Percentiles rank a stretch among this genome's conserved stretches.
phyloP scores from a whole-genome alignment of 2,329 filamentous ascomycete genomes.

The Aspergillus calidoustus region DNA sequence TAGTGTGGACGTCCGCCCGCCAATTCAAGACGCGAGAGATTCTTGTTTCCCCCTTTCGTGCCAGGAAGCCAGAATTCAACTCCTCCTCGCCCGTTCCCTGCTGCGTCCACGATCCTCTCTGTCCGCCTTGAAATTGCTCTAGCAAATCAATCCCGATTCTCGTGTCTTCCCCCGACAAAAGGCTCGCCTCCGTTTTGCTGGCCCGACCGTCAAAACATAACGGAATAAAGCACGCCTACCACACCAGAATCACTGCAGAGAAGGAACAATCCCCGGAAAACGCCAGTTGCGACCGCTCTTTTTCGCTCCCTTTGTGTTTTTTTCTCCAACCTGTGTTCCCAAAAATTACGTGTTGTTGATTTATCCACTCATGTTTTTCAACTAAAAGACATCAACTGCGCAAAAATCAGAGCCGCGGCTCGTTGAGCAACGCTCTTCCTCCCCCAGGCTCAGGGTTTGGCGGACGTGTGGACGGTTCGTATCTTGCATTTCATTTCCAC shows the following conservation, averaged over 20 bases:
- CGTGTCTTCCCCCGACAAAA: constrained; percentile 11
- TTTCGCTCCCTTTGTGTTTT: constrained; percentile 31
- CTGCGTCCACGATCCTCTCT: constrained; percentile 19
- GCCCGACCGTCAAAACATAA: constrained; percentile 10
- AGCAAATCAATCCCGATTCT: constrained; percentile 14
- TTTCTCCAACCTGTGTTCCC: constrained; percentile 17
- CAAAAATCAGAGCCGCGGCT: constrained; percentile 44
- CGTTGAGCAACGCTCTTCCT: constrained; percentile 44
- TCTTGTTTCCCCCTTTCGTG: constrained; percentile 20
- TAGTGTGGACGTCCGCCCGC: constrained; percentile 33
- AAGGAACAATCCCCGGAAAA: constrained; percentile 24
- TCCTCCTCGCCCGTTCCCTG: constrained; percentile 9
- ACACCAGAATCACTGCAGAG: constrained; percentile 19
- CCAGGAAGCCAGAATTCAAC: constrained; percentile 19
- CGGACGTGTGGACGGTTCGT: constrained; percentile 50
- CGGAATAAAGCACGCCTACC: constrained; percentile 13
- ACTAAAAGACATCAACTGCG: constrained; percentile 40
- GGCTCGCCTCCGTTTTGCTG: constrained; percentile 15
- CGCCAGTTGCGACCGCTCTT: constrained; percentile 29
- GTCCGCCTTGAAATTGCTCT: constrained; percentile 16
- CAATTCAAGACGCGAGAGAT: constrained; percentile 31
- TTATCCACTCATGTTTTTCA: constrained; percentile 44
- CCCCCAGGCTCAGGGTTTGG: constrained; percentile 45
- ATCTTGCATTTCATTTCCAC: constrained; percentile 18
- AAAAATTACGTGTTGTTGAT: constrained; percentile 29